phyloP scores from a whole-genome alignment of 2,329 filamentous ascomycete species.

The Apiospora arundinis region DNA sequence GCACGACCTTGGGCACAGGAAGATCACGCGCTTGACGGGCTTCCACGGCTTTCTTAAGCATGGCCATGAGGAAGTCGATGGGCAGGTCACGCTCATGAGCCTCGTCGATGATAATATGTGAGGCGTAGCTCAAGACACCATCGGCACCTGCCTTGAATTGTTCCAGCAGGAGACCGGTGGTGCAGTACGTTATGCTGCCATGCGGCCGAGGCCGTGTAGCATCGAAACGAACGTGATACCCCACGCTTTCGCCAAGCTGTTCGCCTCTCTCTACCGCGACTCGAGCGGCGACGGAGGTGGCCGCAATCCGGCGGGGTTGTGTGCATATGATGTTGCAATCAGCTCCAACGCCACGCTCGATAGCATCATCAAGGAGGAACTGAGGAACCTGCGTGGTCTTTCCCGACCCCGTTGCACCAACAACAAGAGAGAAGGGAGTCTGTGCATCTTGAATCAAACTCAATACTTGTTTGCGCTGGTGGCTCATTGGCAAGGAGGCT shows the following conservation, averaged over 20 bases:
- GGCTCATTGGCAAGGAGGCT: slow-evolving; percentile 11
- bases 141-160: slow-evolving; percentile 48
- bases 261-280: slow-evolving; percentile 54
- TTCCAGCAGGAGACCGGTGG: slow-evolving; percentile 54
- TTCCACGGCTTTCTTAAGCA: background rate
- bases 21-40: background rate
- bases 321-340: slow-evolving; percentile 56
- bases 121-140: slow-evolving; percentile 45
- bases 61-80: slow-evolving; percentile 15
- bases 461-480: slow-evolving; percentile 3
- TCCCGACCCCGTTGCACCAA: slow-evolving; percentile 18
- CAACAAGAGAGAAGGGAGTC: slow-evolving; percentile 10
- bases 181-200: slow-evolving; percentile 54
- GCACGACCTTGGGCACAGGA: slow-evolving; percentile 22
- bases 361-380: slow-evolving; percentile 56
- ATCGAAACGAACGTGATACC: slow-evolving; percentile 53
- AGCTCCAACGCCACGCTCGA: slow-evolving; percentile 44
- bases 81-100: slow-evolving; percentile 35
- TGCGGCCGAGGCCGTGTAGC: slow-evolving; percentile 38
- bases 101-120: slow-evolving; percentile 58
- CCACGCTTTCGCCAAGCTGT: slow-evolving; percentile 46
- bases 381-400: slow-evolving; percentile 52
- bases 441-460: background rate
- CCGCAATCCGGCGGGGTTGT: slow-evolving; percentile 55
- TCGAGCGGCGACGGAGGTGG: slow-evolving; percentile 50